A percentile compares a stretch with the other conserved stretches of the same genome.
Evolutionary conservation across 306 rosid genomes (phyloP).

Genomic region (Trifolium subterraneum): DNA sequence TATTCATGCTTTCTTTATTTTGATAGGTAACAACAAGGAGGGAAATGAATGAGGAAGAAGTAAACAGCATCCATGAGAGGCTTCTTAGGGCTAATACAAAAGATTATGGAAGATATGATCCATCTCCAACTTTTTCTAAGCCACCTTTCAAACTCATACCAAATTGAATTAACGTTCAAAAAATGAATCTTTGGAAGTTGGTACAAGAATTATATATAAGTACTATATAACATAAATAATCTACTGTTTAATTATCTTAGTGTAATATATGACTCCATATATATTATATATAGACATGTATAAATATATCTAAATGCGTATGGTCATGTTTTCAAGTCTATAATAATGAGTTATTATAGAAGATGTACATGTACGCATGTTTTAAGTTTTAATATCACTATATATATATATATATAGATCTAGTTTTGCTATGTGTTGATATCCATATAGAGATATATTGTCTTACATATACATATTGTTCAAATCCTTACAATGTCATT

Average conservation of each 20-base stretch:
- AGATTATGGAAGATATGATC: conserved; percentile 94
- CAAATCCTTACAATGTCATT: too few relatives aligned
- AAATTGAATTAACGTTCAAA: conserved; percentile 50
- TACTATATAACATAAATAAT: conserved; percentile 44
- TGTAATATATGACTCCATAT: conserved; percentile 34
- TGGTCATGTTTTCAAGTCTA: conserved; percentile 36
- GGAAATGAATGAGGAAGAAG: conserved; percentile 46
- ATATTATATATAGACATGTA: conserved; percentile 12
- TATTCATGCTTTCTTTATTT: conserved; percentile 9
- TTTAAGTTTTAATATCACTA: background rate
- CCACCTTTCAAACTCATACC: conserved; percentile 99
- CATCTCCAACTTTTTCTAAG: conserved; percentile 81
- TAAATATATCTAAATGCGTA: conserved; percentile 26
- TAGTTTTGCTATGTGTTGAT: too few relatives aligned
- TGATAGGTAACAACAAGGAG: conserved; percentile 39
- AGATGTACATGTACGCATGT: background rate
- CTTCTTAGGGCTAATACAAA: conserved; percentile 68
- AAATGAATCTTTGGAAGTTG: conserved; percentile 21
- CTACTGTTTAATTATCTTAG: conserved; percentile 13
- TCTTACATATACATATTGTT: too few relatives aligned
- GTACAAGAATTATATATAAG: background rate
- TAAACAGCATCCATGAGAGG: conserved; percentile 70
- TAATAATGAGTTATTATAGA: conserved; percentile 3
- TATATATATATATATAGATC: background rate
- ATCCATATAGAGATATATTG: too few relatives aligned